Conservation (phyloP, 2,329 filamentous ascomycete species). For the Microdochium paspali region DNA sequence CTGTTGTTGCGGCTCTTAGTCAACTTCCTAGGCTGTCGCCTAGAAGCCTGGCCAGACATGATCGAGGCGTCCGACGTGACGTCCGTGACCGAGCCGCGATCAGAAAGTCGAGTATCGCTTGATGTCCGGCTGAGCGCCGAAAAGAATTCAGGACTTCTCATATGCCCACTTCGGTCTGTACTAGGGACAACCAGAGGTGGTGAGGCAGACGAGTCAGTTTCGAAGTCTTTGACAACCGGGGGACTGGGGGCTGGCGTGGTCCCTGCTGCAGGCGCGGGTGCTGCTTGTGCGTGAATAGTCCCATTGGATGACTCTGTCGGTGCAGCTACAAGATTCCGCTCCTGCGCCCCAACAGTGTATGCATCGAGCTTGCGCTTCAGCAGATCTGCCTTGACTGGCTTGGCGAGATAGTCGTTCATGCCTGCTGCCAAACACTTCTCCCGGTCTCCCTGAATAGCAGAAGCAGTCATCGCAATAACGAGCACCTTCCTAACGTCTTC, state of each 20-base stretch:
- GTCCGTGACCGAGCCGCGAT: constrained; percentile 14
- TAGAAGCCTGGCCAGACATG: constrained; percentile 4
- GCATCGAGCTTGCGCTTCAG: constrained; percentile 71
- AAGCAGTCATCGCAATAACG: constrained; percentile 97
- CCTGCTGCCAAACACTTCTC: constrained; percentile 93
- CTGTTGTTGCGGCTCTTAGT: constrained; percentile 29
- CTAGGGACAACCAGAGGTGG: constrained; percentile 12
- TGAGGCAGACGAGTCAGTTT: constrained; percentile 8
- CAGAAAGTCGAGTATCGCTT: constrained; percentile 22
- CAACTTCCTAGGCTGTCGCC: constrained; percentile 28
- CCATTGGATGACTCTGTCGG: constrained; percentile 7
- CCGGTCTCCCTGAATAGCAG: constrained; percentile 85
- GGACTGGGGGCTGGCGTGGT: constrained; percentile 12
- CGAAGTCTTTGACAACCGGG: constrained; percentile 5
- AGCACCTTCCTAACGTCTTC: constrained; percentile 71
- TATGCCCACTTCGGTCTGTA: constrained; percentile 12
- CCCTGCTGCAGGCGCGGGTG: constrained; percentile 4
- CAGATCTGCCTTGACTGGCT: constrained; percentile 83
- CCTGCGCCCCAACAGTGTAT: constrained; percentile 31
- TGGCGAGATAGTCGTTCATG: constrained; percentile 96
- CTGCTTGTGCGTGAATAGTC: not conserved
- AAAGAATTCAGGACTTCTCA: constrained; percentile 8
- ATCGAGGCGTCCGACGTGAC: constrained; percentile 7
- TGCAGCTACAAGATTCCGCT: constrained; percentile 1
- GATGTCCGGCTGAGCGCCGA: constrained; percentile 17